phyloP scores from a whole-genome alignment of 352 stramenopile species.

The Aphanomyces astaci region DNA sequence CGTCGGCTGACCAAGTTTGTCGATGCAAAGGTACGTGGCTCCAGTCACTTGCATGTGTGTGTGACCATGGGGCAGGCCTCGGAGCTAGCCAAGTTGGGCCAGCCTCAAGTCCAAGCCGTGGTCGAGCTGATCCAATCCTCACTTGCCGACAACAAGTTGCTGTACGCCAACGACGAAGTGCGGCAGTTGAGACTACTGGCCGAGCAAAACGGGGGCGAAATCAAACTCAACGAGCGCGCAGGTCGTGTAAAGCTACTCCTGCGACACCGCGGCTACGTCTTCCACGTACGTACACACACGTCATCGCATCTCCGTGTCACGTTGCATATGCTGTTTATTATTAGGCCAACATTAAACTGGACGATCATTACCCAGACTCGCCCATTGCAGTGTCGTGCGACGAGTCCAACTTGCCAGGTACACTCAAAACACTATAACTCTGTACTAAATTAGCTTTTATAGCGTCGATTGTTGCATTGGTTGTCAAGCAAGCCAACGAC shows the following conservation, averaged over 20 bases:
- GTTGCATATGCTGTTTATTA: no score
- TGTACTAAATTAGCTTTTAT: not conserved
- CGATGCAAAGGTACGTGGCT: not conserved
- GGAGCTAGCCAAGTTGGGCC: not conserved
- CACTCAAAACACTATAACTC: not conserved
- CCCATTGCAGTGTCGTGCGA: not conserved
- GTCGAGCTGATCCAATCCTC: constrained; percentile 4
- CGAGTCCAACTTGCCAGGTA: constrained; percentile 12
- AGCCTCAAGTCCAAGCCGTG: constrained; percentile 5
- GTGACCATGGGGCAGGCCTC: no score
- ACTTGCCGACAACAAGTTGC: constrained; percentile 14
- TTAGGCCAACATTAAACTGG: constrained; percentile 19
- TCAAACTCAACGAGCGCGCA: constrained; percentile 13
- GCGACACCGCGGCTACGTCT: not conserved
- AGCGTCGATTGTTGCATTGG: not conserved
- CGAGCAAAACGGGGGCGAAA: constrained; percentile 5
- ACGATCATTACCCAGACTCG: constrained; percentile 19
- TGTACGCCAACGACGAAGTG: constrained; percentile 13
- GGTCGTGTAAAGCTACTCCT: constrained; percentile 14
- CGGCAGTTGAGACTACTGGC: constrained; percentile 12
- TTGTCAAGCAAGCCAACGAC: constrained; percentile 10
- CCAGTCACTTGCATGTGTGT: no score
- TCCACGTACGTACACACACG: not conserved
- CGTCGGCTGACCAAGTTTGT: constrained; percentile 19
- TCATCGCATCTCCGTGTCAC: not conserved